Conservation (phyloP, 495 filamentous ascomycete genomes). For the Hypomontagnella monticulosa region DNA sequence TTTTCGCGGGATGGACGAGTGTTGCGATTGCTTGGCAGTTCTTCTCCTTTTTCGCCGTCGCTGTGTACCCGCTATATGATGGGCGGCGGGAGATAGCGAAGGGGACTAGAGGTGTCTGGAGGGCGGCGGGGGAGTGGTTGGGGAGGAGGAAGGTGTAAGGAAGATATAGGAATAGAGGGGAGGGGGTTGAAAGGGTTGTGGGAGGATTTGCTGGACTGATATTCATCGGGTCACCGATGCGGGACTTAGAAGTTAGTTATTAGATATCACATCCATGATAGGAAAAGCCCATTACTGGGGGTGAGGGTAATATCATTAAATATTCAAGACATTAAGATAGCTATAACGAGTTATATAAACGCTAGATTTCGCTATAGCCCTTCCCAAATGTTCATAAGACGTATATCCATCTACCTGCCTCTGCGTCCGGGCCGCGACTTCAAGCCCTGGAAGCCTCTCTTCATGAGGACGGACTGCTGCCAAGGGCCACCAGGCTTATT, state of each 20-base stretch:
- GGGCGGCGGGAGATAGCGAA: slow-evolving; percentile 50
- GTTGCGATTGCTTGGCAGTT: slow-evolving; percentile 52
- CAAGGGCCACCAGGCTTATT: slow-evolving; percentile 54
- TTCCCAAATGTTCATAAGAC: not conserved
- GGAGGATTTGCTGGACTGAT: too few relatives aligned
- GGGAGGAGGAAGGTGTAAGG: not conserved
- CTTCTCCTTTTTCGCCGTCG: slow-evolving; percentile 20
- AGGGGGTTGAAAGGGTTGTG: too few relatives aligned
- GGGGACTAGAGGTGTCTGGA: slow-evolving; percentile 46
- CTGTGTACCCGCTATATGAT: slow-evolving; percentile 33
- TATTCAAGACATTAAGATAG: slow-evolving; percentile 4
- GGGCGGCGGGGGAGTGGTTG: slow-evolving; percentile 18
- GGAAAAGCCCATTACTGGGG: not conserved
- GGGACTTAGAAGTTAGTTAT: too few relatives aligned
- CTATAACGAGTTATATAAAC: not conserved
- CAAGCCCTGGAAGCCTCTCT: slow-evolving; percentile 37
- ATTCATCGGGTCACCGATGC: too few relatives aligned
- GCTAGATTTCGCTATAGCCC: not conserved
- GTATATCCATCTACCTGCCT: slow-evolving; percentile 7
- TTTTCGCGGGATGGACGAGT: slow-evolving; percentile 83
- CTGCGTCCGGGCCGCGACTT: slow-evolving; percentile 9
- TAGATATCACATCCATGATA: too few relatives aligned
- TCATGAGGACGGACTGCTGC: slow-evolving; percentile 37
- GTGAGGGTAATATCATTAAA: not conserved
- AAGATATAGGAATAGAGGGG: too few relatives aligned